Conservation (phyloP, 1,284 basidiomycete genomes). For the Puccinia brachypodii region DNA sequence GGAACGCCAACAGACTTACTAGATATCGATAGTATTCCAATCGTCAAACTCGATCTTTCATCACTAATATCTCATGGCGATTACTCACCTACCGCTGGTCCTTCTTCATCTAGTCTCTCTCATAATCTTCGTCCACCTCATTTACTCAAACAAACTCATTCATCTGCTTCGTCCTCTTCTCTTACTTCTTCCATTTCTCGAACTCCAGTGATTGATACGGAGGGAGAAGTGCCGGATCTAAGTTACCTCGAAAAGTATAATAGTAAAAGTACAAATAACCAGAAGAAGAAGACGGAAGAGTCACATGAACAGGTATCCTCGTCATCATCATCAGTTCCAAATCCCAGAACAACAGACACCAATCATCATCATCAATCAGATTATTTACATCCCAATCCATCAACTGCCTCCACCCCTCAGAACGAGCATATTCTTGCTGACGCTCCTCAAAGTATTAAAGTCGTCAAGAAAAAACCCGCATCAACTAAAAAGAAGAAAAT, state of each 20-base stretch:
- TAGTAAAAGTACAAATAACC: neutral
- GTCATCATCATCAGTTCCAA: neutral
- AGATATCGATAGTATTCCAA: constrained; percentile 79
- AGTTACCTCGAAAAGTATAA: constrained; percentile 55
- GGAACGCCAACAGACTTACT: constrained; percentile 57
- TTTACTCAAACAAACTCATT: neutral
- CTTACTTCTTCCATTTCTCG: neutral
- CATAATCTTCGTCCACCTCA: neutral
- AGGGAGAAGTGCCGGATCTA: constrained; percentile 52
- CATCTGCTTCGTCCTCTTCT: neutral
- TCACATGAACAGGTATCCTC: neutral
- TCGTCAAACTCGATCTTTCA: constrained; percentile 69
- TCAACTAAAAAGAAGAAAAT: constrained; percentile 30
- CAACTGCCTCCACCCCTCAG: neutral
- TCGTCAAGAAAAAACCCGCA: constrained; percentile 25
- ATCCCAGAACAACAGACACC: neutral
- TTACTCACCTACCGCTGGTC: constrained; percentile 62
- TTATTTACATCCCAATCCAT: neutral
- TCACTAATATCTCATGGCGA: constrained; percentile 50
- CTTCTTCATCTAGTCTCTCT: constrained; percentile 50
- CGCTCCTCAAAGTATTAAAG: constrained; percentile 28
- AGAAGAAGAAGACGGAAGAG: neutral
- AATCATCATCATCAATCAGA: constrained; percentile 23
- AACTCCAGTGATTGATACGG: constrained; percentile 55
- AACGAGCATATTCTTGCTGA: constrained; percentile 11